phyloP scores from a whole-genome alignment of 345 rosid species.

The Noccaea bulbosa region DNA sequence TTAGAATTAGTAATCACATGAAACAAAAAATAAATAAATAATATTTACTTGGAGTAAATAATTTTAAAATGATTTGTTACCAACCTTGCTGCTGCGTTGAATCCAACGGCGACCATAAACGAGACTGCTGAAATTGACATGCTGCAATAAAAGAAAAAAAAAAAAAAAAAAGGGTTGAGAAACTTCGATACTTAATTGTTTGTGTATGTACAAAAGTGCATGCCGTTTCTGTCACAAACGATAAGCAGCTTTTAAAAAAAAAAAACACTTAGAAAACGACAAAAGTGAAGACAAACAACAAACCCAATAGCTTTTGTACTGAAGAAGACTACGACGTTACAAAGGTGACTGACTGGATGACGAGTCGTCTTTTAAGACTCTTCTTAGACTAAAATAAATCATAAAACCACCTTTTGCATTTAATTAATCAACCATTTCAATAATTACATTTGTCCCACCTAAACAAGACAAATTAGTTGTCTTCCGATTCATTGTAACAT shows the following conservation, averaged over 20 bases:
- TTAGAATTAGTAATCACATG: neutral
- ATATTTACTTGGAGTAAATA: too few species aligned
- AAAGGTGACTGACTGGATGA: neutral
- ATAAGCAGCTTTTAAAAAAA: neutral
- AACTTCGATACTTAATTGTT: neutral
- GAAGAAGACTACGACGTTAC: conserved; percentile 1
- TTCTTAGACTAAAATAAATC: neutral
- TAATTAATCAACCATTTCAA: too few species aligned
- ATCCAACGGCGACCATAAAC: conserved; percentile 69
- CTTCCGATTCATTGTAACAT: neutral
- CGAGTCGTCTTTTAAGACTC: conserved; percentile 17
- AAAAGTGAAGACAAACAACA: neutral
- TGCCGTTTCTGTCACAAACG: conserved; percentile 14
- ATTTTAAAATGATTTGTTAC: neutral
- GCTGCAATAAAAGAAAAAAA: conserved; percentile 42
- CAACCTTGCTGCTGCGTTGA: conserved; percentile 81
- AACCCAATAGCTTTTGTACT: neutral
- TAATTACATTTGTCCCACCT: conserved; percentile 4
- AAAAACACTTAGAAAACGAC: conserved; percentile 18
- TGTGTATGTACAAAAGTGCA: neutral
- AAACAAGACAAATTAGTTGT: neutral
- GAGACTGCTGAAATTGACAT: conserved; percentile 64
- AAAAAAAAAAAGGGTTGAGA: neutral
- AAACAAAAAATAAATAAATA: too few species aligned
- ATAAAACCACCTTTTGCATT: neutral